Evolutionary conservation across 805 yeast species (phyloP).

Genomic region (Diddensiella santjacobensis): DNA sequence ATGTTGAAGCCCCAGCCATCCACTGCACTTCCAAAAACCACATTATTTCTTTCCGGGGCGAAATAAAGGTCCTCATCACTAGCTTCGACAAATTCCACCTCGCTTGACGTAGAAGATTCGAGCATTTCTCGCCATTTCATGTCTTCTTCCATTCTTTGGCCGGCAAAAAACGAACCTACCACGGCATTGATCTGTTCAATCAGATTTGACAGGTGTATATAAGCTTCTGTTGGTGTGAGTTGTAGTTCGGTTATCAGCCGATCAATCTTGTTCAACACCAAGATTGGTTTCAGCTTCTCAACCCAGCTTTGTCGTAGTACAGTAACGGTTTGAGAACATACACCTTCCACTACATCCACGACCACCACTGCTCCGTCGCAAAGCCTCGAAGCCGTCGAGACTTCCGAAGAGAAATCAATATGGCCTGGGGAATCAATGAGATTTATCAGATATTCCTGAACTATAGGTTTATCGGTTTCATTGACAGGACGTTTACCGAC

Average conservation of each 20-base stretch:
- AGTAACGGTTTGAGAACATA: conserved; percentile 93
- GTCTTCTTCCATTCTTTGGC: conserved; percentile 89
- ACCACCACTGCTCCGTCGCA: conserved; percentile 96
- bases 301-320: conserved; percentile 95
- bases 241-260: conserved; percentile 78
- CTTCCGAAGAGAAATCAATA: conserved; percentile 94
- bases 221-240: conserved; percentile 80
- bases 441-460: conserved; percentile 79
- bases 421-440: conserved; percentile 99
- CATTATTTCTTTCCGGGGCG: conserved; percentile 83
- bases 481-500: conserved; percentile 42
- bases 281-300: conserved; percentile 80
- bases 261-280: conserved; percentile 90
- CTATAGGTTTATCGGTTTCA: conserved; percentile 26
- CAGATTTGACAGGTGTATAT: conserved; percentile 67
- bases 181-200: conserved; percentile 95
- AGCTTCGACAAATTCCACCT: conserved; percentile 60
- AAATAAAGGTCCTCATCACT: conserved; percentile 83
- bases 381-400: conserved; percentile 88
- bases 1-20: conserved; percentile 98
- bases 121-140: conserved; percentile 49
- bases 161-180: conserved; percentile 86
- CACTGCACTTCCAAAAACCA: conserved; percentile 82
- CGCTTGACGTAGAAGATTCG: conserved; percentile 34
- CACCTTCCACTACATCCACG: conserved; percentile 98